A percentile compares a stretch with the other conserved stretches of the same genome.
Conservation (phyloP, 108 stramenopile species). For the Nitzschia sp. region DNA sequence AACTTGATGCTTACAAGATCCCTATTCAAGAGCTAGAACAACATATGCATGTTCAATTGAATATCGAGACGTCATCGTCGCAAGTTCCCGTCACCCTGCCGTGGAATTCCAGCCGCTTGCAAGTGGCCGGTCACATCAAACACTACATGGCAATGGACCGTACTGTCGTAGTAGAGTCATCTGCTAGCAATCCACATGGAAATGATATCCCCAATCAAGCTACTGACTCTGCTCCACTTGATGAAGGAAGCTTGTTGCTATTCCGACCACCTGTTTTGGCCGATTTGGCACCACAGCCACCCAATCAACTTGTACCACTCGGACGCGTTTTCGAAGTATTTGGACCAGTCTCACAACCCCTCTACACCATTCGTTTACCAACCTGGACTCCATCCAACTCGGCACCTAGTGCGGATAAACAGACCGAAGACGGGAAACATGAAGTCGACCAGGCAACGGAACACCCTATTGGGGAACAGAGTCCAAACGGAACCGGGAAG, state of each 20-base stretch:
- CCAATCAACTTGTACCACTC: constrained; percentile 30
- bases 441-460: background rate
- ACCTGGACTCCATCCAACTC: background rate
- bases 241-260: constrained; percentile 71
- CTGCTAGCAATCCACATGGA: constrained; percentile 11
- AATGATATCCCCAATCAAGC: constrained; percentile 1
- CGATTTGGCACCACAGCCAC: background rate
- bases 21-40: constrained; percentile 57
- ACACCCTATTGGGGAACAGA: background rate
- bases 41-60: constrained; percentile 39
- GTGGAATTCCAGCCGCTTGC: constrained; percentile 19
- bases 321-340: constrained; percentile 85
- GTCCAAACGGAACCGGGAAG: background rate
- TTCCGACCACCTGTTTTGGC: constrained; percentile 8
- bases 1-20: constrained; percentile 66
- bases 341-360: constrained; percentile 78
- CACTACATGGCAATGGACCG: constrained; percentile 62
- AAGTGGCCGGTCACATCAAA: constrained; percentile 60
- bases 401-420: background rate
- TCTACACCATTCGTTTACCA: constrained; percentile 75
- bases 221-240: constrained; percentile 39
- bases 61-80: background rate
- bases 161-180: constrained; percentile 67
- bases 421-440: background rate
- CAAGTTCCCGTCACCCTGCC: constrained; percentile 3